Evolutionary conservation across 148 eudicot species (phyloP).

Genomic region (Silene uniflora): DNA sequence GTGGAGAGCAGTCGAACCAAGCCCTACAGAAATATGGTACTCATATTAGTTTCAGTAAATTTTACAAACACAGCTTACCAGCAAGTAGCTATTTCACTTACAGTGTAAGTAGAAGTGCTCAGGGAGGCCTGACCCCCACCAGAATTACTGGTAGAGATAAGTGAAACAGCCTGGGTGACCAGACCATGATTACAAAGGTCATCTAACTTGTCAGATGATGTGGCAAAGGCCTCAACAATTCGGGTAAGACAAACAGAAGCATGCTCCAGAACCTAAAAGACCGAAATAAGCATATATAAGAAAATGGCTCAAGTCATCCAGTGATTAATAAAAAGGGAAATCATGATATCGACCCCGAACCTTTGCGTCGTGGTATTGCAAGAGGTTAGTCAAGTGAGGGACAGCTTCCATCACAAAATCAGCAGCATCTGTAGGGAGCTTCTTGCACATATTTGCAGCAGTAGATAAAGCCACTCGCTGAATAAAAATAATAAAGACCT

Average conservation of each 20-base stretch:
- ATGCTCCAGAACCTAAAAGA: conserved; percentile 77
- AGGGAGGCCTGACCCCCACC: conserved; percentile 98
- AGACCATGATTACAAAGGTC: conserved; percentile 89
- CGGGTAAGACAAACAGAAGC: conserved; percentile 96
- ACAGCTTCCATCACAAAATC: conserved; percentile 99
- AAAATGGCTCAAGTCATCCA: background rate
- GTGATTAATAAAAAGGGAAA: background rate
- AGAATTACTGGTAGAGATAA: conserved; percentile 70
- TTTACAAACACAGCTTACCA: background rate
- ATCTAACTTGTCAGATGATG: conserved; percentile 76
- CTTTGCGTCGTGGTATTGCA: conserved; percentile 98
- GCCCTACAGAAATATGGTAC: conserved; percentile 49
- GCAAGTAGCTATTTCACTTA: conserved; percentile 21
- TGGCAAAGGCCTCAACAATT: conserved; percentile 86
- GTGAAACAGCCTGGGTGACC: conserved; percentile 82
- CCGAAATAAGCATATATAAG: conserved; percentile 3
- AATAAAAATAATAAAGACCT: conserved; percentile 7
- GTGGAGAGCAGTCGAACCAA: conserved; percentile 88
- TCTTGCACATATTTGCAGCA: conserved; percentile 99
- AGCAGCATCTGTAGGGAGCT: conserved; percentile 95
- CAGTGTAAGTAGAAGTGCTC: conserved; percentile 87
- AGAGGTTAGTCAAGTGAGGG: conserved; percentile 88
- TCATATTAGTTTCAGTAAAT: conserved; percentile 8
- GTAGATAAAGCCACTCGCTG: conserved; percentile 96
- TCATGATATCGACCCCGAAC: conserved; percentile 29